phyloP scores from a whole-genome alignment of 2,329 filamentous ascomycete genomes.

The Aspergillus quadricinctus region DNA sequence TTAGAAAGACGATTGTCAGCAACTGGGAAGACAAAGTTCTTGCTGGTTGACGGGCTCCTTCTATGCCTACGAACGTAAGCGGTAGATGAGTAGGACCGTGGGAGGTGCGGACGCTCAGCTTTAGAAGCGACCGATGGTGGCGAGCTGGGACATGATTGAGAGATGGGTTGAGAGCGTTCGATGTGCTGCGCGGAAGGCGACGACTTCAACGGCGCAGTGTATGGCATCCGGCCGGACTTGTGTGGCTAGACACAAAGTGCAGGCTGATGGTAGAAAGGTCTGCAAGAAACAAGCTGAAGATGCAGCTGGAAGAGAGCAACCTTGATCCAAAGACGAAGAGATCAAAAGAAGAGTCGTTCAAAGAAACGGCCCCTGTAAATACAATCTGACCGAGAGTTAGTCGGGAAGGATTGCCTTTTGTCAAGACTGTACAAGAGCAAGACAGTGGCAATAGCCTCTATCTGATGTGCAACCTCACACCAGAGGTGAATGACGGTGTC shows the following conservation, averaged over 20 bases:
- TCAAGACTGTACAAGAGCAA: neutral
- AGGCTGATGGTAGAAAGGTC: conserved; percentile 1
- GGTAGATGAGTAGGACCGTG: conserved; percentile 55
- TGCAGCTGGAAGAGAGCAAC: neutral
- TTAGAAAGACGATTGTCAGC: conserved; percentile 20
- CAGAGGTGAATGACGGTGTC: neutral
- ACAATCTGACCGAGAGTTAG: neutral
- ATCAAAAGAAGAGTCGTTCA: neutral
- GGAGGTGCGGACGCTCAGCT: conserved; percentile 44
- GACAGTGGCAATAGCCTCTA: neutral
- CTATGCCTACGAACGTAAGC: conserved; percentile 60
- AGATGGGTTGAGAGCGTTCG: conserved; percentile 46
- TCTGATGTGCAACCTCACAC: neutral
- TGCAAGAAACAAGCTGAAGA: neutral
- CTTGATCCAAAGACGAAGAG: neutral
- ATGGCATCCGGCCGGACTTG: conserved; percentile 46
- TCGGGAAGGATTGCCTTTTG: neutral
- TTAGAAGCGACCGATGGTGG: conserved; percentile 10
- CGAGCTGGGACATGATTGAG: conserved; percentile 17
- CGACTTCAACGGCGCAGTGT: conserved; percentile 50
- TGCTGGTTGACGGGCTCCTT: conserved; percentile 51
- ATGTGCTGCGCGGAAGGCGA: conserved; percentile 53
- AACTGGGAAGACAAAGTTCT: conserved; percentile 27
- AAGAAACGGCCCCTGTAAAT: neutral
- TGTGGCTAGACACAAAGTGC: conserved; percentile 26